Evolutionary conservation across 495 filamentous ascomycete genomes (phyloP), one percentile per base, ranked within the genome.

Genomic region (Bacidia gigantensis): DNA sequence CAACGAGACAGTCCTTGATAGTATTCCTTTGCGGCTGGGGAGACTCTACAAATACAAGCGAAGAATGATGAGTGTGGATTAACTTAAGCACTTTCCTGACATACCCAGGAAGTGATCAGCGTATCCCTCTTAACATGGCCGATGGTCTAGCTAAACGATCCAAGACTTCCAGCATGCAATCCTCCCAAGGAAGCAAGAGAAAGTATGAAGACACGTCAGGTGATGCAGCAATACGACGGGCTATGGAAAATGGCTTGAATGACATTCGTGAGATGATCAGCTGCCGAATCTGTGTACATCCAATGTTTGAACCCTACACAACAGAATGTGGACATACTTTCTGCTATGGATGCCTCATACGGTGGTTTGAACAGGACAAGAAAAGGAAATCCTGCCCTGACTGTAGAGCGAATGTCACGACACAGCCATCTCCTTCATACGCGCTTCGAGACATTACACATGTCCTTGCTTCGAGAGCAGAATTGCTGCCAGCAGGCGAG

Each of bases 311-410:
- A 58, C 83, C 83, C 7, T 87, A 81, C 63, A 82, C 74, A 18
- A 74, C 84, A 39, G 73, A 76, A 39, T 87, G 83, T 57, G 83
- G 83, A 0, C 83, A 87, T 65, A 84, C 83, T 3, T 87, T 84
- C 58, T 87, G 83, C 62, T 87, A 87, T 58, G 78, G 73, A 41
- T 87, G 83, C 61, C 66, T 86, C 22, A 66, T 74, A 26, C 75
- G 74, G 55, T 87, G 83, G 83, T 79, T 87, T 57, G 67, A 66
- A 9, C 72, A 68, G 53, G 75, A 76, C 51, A 71, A 70, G 59
- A 68, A 65, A 38, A 79, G 77, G 56, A 82, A 83, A 62, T 83
- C 80, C 54, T 87, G 83, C 61, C 83, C 83, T 3, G 83, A 86
- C 59, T 87, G 83, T 61, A 75, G 83, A 54, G 68, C 76, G 0